Percentiles rank a stretch among this genome's conserved stretches.
Conservation (phyloP, 345 rosid genomes). For the Lenwebbia sp. region DNA sequence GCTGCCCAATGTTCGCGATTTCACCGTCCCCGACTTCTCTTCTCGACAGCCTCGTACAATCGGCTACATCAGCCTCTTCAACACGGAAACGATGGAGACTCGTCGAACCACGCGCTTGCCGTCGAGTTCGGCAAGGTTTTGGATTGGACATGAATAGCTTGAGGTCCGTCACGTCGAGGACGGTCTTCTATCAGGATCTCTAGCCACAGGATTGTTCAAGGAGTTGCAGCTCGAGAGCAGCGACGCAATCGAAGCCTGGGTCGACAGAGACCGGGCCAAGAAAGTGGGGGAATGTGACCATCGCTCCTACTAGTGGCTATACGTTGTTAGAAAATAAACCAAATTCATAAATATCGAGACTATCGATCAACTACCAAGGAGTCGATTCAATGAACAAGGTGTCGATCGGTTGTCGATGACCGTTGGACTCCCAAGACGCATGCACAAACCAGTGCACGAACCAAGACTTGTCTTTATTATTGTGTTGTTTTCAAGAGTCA, state of each 20-base stretch:
- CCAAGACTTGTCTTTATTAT: too few relatives aligned
- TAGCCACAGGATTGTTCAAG: neutral
- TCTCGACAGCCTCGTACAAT: neutral
- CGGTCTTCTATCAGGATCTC: neutral
- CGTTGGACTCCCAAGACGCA: too few relatives aligned
- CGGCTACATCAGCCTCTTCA: neutral
- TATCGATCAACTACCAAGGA: too few relatives aligned
- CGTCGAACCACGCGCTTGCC: neutral
- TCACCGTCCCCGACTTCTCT: neutral
- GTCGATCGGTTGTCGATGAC: too few relatives aligned
- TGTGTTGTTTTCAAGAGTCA: too few relatives aligned
- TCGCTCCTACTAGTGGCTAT: neutral
- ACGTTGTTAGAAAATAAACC: too few relatives aligned
- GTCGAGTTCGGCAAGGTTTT: neutral
- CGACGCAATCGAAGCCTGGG: neutral
- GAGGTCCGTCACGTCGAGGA: neutral
- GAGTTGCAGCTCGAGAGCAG: neutral
- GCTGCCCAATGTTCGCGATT: rapidly evolving
- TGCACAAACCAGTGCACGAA: too few relatives aligned
- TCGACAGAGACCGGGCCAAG: neutral
- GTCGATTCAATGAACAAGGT: too few relatives aligned
- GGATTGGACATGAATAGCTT: too few relatives aligned
- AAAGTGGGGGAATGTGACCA: neutral
- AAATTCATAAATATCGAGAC: too few relatives aligned
- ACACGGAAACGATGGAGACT: neutral